Base-by-base conservation (phyloP, 192 early-diverging fungal genomes). In the Coemansia sp. region DNA sequence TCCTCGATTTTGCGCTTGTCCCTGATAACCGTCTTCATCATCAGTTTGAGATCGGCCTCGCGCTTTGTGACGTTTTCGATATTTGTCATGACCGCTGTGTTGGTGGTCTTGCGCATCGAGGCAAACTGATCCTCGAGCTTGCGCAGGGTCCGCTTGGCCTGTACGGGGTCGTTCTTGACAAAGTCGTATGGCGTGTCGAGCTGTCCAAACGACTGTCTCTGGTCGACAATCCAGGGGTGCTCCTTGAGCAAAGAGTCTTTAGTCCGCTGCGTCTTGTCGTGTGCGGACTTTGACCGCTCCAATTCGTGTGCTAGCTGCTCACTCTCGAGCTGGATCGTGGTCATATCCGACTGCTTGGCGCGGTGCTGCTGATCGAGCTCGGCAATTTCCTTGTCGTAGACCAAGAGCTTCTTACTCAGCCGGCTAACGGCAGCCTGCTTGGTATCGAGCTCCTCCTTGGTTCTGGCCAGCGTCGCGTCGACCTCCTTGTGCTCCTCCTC, bases 1-100 rank as follows among this genome's bases (percentile, higher is more conserved):
- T 95, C 91, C 66, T 97, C 92, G 67, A 99, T 99, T 76, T 97
- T 97, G 58, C 89, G 87, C 86, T 97, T 97, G 80, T 99, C 98
- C 61, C 88, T 89, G 63, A 93, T 86, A 3, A 99, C 95, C 0
- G 93, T 97, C 18, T 88, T 84, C 36, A 99, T 87, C 92, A 93
- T 98, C 66, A 91, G 86, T 40, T 94, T 92, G 24, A 99, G 70
- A 6, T 84, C 73, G 1, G 86, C 75, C 79, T 98, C 96, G 68
- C 93, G 93, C 81, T 98, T 97, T 71, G 98, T 97, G 34, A 92
- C 89, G 44, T 76, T 92, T 66, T 98, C 97, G 72, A 96, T 94
- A 78, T 92, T 95, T 53, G 92, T 93, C 94, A 98, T 94, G n/a
- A 97, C 98, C 27, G 92, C 91, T 9, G 87, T 91, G 69, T 99